Conservation (phyloP, 345 rosid species). For the Euclidium syriacum region DNA sequence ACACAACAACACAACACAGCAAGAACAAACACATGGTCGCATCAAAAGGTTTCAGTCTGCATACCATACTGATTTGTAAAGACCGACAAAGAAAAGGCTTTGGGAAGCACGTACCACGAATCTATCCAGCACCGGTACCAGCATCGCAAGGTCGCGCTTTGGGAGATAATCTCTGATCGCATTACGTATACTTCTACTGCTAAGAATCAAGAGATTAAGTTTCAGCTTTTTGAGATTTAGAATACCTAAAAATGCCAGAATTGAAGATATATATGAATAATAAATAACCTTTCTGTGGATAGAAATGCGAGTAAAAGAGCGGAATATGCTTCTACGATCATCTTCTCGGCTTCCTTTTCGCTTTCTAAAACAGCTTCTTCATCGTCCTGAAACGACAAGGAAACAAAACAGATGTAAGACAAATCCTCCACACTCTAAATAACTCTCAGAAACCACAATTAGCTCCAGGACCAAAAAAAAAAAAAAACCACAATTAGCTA, state of each 20-base stretch:
- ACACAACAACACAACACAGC: background rate
- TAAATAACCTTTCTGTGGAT: conserved; percentile 69
- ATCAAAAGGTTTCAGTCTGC: background rate
- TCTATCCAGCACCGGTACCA: conserved; percentile 88
- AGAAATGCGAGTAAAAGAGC: conserved; percentile 89
- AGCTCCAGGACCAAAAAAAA: too few relatives aligned
- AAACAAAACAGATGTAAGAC: background rate
- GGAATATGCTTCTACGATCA: conserved; percentile 90
- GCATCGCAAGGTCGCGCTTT: conserved; percentile 45
- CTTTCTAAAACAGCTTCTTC: conserved; percentile 69
- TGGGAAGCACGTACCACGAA: conserved; percentile 64
- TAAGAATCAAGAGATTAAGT: conserved; percentile 12
- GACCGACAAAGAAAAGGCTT: background rate
- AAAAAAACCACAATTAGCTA: too few relatives aligned
- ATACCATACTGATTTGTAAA: background rate
- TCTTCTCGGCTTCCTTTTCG: conserved; percentile 93
- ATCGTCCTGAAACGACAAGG: conserved; percentile 43
- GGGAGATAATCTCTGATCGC: conserved; percentile 71
- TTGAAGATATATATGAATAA: background rate
- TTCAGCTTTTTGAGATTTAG: background rate
- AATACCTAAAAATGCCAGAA: background rate
- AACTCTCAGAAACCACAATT: too few relatives aligned
- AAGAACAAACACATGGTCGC: background rate
- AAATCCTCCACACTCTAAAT: too few relatives aligned
- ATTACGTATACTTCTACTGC: conserved; percentile 62